Percentiles rank a stretch among this genome's conserved stretches.
Conservation (phyloP, 371 early-diverging fungal genomes). For the Batkoa obscura region DNA sequence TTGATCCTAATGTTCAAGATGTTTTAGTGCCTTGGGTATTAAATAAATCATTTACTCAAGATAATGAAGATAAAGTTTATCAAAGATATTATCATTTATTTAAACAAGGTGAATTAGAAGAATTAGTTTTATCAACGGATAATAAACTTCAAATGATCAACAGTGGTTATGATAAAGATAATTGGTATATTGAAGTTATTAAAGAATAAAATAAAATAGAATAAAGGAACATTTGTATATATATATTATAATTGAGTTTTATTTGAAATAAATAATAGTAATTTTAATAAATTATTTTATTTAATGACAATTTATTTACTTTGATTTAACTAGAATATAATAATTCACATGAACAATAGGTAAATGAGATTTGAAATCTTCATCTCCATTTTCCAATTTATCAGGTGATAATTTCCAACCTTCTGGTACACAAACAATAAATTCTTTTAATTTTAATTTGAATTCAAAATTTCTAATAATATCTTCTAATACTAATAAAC, state of each 20-base stretch:
- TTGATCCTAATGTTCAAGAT: conserved; percentile 63
- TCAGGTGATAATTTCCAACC: too few relatives aligned
- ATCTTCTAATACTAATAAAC: conserved; percentile 59
- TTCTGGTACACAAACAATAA: too few relatives aligned
- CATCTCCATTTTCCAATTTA: too few relatives aligned
- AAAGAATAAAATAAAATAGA: not conserved
- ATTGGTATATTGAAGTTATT: conserved; percentile 45
- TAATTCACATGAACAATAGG: too few relatives aligned
- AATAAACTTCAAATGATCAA: conserved; percentile 24
- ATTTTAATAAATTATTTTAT: too few relatives aligned
- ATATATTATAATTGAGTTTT: too few relatives aligned
- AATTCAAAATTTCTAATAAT: conserved; percentile 21
- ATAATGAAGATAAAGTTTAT: conserved; percentile 9
- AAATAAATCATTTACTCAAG: conserved; percentile 14
- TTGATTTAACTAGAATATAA: too few relatives aligned
- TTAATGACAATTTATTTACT: too few relatives aligned
- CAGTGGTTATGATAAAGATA: conserved; percentile 80
- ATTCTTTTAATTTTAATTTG: too few relatives aligned
- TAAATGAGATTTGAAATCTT: too few relatives aligned
- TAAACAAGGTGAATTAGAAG: conserved; percentile 64
- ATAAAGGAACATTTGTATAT: too few relatives aligned
- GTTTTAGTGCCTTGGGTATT: conserved; percentile 86
- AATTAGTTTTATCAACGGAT: conserved; percentile 24
- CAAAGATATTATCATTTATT: conserved; percentile 85
- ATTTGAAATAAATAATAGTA: too few relatives aligned